Evolutionary conservation across 805 yeast genomes (phyloP).

Genomic region (Saccharomycopsis fodiens): DNA sequence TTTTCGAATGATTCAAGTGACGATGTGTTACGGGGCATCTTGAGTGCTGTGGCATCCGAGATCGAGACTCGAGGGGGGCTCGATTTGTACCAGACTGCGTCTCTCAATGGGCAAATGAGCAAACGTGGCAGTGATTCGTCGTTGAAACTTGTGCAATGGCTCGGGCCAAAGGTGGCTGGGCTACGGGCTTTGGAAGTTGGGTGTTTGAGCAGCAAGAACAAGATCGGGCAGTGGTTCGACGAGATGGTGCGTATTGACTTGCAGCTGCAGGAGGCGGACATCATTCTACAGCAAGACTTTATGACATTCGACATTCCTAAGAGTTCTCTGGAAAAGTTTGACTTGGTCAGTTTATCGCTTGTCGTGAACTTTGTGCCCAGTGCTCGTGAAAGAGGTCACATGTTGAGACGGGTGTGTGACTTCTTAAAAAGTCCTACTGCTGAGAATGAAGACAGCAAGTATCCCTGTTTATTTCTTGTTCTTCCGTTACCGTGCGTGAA

Average conservation of each 20-base stretch:
- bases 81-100: constrained; percentile 74
- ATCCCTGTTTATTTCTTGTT: constrained; percentile 60
- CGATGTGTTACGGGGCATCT: too few relatives aligned
- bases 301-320: constrained; percentile 65
- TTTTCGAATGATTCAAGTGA: not conserved
- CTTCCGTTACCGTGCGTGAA: constrained; percentile 80
- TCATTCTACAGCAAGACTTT: constrained; percentile 71
- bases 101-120: constrained; percentile 71
- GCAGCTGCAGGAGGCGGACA: constrained; percentile 63
- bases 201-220: constrained; percentile 59
- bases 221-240: constrained; percentile 46
- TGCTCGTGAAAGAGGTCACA: constrained; percentile 62
- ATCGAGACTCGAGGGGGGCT: constrained; percentile 66
- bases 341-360: constrained; percentile 71
- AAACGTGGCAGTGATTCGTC: constrained; percentile 91
- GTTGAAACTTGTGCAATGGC: constrained; percentile 68
- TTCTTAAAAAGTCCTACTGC: constrained; percentile 40
- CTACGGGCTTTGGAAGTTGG: constrained; percentile 73
- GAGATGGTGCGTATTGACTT: constrained; percentile 64
- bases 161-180: constrained; percentile 26
- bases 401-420: constrained; percentile 53
- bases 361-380: constrained; percentile 86
- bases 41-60: constrained; percentile 29
- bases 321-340: constrained; percentile 41
- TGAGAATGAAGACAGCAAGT: not conserved